Base-by-base conservation (phyloP, 2,329 filamentous ascomycete genomes). In the Colletotrichum paranaense region DNA sequence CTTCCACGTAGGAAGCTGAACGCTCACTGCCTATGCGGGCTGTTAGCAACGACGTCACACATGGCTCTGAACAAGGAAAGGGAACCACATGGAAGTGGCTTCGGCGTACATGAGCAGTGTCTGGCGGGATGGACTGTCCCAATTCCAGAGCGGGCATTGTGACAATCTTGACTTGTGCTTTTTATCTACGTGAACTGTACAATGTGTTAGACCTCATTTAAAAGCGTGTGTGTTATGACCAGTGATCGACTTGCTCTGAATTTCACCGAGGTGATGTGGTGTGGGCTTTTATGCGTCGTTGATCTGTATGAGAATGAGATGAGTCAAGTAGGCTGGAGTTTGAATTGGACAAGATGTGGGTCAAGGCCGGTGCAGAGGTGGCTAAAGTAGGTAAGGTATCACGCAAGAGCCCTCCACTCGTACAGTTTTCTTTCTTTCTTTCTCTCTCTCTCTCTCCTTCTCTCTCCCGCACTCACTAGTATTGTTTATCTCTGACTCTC, bases 1-100 rank as follows among this genome's bases (percentile, higher is more conserved):
- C 76, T 88, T 89, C 97, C 97, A 99, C 84, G 95, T 97, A 52
- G 97, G 97, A 30, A 99, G 86, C 19, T 97, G 98, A 55, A 98
- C 96, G 82, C 96, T 98, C 76, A 98, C 94, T 76, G 96, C 97
- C 95, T 98, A 67, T 2, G 24, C 30, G 1, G 22, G 26, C 24
- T 24, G 28, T 68, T 8, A 63, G 62, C 49, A 5, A 24, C 24
- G 16, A 46, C 11, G 55, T 22, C 69, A 24, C 22, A 42, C 11
- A 9, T 14, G 22, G 16, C 19, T 32, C 32, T 38, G 56, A 30
- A 30, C 26, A 52, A 46, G 35, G 38, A 42, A 3, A 42, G 46
- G 12, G 46, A 11, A 22, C 11, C 12, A 73, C 28, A 66, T 67
- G 22, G 62, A 38, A 49, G 49, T n/a, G 35, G 38, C 52, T 14